These are phyloP conservation scores for Macrophomina phaseolina DNA, from an alignment of 2,329 filamentous ascomycete genomes.

Conservation along the genomic window DNA sequence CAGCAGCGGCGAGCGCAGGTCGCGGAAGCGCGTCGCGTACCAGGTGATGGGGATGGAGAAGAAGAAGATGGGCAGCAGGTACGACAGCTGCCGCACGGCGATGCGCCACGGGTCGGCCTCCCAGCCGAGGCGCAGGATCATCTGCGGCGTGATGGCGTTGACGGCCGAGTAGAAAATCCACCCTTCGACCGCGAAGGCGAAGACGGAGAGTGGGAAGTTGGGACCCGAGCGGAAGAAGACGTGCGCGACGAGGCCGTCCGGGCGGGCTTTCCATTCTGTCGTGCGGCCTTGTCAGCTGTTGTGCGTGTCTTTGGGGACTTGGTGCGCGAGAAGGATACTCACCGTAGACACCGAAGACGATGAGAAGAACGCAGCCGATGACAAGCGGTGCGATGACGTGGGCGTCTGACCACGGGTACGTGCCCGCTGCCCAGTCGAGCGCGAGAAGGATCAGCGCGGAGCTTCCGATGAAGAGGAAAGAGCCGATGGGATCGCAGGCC, in stretches of 20 bases:
- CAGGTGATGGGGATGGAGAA: constrained; percentile 36
- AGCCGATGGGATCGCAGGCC: constrained; percentile 30
- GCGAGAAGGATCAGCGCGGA: constrained; percentile 43
- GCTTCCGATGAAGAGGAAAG: constrained; percentile 47
- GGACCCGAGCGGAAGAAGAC: constrained; percentile 60
- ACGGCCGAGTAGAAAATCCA: constrained; percentile 59
- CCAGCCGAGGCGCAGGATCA: constrained; percentile 41
- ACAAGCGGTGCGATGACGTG: constrained; percentile 46
- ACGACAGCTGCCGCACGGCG: constrained; percentile 38
- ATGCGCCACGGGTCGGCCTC: constrained; percentile 40
- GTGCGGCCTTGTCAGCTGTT: background rate
- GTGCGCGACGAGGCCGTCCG: constrained; percentile 61
- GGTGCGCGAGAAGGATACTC: background rate
- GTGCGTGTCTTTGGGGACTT: too few relatives aligned
- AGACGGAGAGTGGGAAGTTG: constrained; percentile 61
- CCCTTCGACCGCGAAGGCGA: constrained; percentile 63
- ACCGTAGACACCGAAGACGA: constrained; percentile 46
- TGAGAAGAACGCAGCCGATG: constrained; percentile 39
- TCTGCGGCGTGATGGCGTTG: constrained; percentile 40
- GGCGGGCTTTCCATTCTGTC: constrained; percentile 61
- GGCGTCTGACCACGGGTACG: constrained; percentile 42
- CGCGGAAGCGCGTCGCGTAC: constrained; percentile 39
- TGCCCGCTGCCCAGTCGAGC: constrained; percentile 45
- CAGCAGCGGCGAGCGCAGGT: constrained; percentile 38
- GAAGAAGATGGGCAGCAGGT: constrained; percentile 36